Conservation (phyloP, 1,284 basidiomycete genomes). For the Cutaneotrichosporon cyanovorans region DNA sequence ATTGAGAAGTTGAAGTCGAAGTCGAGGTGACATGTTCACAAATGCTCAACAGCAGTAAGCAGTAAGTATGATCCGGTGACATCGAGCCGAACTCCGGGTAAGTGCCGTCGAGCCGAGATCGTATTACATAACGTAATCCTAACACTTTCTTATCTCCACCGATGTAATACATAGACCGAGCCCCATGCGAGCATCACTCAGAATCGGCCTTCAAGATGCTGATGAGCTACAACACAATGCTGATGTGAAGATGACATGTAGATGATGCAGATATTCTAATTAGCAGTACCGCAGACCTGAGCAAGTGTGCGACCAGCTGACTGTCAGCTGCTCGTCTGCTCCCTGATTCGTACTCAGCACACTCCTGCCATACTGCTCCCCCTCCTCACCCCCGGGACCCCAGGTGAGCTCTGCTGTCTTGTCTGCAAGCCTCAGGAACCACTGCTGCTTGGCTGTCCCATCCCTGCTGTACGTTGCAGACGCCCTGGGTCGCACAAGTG, state of each 20-base stretch:
- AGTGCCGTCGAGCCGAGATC: neutral
- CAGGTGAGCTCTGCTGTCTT: slow-evolving; percentile 24
- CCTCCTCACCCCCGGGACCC: slow-evolving; percentile 33
- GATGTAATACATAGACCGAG: too few species aligned
- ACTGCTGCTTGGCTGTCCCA: slow-evolving; percentile 26
- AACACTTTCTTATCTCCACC: neutral
- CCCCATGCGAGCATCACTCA: too few species aligned
- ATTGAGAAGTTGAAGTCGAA: neutral
- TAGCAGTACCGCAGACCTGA: slow-evolving; percentile 10
- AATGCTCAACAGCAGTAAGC: neutral
- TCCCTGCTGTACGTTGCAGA: slow-evolving; percentile 6
- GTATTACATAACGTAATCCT: neutral
- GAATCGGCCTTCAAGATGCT: too few species aligned
- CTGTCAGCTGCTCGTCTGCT: neutral
- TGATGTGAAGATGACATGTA: too few species aligned
- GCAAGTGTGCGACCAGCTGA: slow-evolving; percentile 19
- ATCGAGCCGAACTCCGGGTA: neutral
- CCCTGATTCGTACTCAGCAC: slow-evolving; percentile 29
- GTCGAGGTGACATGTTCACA: neutral
- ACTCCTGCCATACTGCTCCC: slow-evolving; percentile 22
- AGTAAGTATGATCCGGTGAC: neutral
- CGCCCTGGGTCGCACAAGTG: slow-evolving; percentile 1
- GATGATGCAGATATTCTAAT: too few species aligned
- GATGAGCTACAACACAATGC: too few species aligned
- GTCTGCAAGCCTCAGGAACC: slow-evolving; percentile 29